phyloP scores from a whole-genome alignment of 345 rosid genomes.

The Eucalyptus erythrocorys region DNA sequence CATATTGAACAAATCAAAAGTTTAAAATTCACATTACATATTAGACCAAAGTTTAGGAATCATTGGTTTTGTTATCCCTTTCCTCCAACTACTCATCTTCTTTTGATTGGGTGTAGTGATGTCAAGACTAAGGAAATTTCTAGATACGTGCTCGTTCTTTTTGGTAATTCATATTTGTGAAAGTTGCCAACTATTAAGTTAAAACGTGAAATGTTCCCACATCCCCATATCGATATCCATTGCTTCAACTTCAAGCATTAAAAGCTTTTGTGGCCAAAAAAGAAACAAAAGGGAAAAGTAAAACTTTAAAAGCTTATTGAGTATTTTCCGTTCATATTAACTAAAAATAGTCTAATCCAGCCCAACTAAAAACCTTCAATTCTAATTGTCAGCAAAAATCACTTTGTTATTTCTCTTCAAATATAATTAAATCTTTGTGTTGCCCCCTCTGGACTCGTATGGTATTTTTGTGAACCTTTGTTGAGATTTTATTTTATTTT shows the following conservation, averaged over 20 bases:
- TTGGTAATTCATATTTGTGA: too few species aligned
- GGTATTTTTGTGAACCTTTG: background rate
- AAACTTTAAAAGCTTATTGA: background rate
- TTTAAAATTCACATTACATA: too few species aligned
- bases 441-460: background rate
- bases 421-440: too few species aligned
- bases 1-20: too few species aligned
- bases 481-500: background rate
- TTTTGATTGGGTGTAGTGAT: background rate
- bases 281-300: background rate
- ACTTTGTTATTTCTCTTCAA: background rate
- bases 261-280: background rate
- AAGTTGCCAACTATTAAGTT: background rate
- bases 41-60: too few species aligned
- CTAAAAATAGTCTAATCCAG: background rate
- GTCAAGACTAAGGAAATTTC: background rate
- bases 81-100: background rate
- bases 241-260: background rate
- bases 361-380: background rate
- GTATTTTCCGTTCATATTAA: background rate
- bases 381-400: background rate
- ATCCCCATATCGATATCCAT: background rate
- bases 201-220: too few species aligned
- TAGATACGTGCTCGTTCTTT: too few species aligned
- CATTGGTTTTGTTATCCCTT: too few species aligned